Evolutionary conservation across 2,329 filamentous ascomycete genomes (phyloP).

Genomic region (Alternaria sp.): DNA sequence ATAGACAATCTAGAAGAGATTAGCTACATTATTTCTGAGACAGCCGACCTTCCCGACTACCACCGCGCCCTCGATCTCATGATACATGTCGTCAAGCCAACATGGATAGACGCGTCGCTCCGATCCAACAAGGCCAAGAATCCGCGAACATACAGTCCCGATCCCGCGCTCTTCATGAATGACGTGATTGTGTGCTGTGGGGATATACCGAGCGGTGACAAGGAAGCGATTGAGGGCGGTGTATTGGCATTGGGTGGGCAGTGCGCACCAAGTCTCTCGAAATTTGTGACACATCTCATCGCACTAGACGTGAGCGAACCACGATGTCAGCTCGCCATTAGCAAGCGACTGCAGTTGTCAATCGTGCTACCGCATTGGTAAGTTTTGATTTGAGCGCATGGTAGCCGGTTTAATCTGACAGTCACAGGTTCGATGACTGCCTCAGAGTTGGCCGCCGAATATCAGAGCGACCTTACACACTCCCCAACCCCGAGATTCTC

Average conservation of each 20-base stretch:
- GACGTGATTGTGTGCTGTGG: slow-evolving; percentile 83
- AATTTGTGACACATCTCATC: slow-evolving; percentile 86
- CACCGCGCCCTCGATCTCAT: slow-evolving; percentile 75
- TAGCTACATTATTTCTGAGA: slow-evolving; percentile 75
- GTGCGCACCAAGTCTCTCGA: slow-evolving; percentile 75
- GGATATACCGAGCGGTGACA: slow-evolving; percentile 83
- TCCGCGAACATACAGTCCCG: slow-evolving; percentile 85
- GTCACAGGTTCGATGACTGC: slow-evolving; percentile 89
- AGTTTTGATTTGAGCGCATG: slow-evolving; percentile 28
- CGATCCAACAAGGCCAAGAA: slow-evolving; percentile 74
- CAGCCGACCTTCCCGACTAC: slow-evolving; percentile 92
- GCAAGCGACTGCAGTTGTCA: slow-evolving; percentile 75
- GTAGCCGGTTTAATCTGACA: slow-evolving; percentile 12
- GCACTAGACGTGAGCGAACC: slow-evolving; percentile 78
- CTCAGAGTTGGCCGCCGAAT: slow-evolving; percentile 91
- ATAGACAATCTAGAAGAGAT: slow-evolving; percentile 57
- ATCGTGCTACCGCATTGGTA: slow-evolving; percentile 94
- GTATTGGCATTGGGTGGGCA: slow-evolving; percentile 89
- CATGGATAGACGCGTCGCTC: slow-evolving; percentile 80
- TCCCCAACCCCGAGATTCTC: slow-evolving; percentile 87
- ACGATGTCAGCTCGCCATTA: slow-evolving; percentile 69
- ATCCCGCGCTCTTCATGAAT: slow-evolving; percentile 88
- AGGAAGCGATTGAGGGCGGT: slow-evolving; percentile 90
- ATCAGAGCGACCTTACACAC: slow-evolving; percentile 82
- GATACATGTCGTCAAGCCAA: slow-evolving; percentile 82